Evolutionary conservation across 2,329 filamentous ascomycete species (phyloP).

Genomic region (Cryphonectria radicalis): DNA sequence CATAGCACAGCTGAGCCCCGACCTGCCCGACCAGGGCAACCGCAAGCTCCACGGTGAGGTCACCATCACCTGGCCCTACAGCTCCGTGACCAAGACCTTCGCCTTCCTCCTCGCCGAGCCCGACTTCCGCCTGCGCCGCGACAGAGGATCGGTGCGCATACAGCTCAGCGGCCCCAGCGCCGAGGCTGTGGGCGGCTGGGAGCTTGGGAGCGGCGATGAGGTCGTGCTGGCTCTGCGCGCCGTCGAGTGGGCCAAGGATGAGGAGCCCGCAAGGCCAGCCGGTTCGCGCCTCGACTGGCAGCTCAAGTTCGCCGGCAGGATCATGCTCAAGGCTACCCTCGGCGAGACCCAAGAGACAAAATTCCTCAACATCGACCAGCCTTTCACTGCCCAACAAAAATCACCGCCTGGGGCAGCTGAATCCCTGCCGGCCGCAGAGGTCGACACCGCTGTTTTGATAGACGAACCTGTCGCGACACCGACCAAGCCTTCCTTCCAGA

Average conservation of each 20-base stretch:
- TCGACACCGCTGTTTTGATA: constrained; percentile 31
- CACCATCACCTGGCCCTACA: constrained; percentile 91
- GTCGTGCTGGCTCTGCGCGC: constrained; percentile 72
- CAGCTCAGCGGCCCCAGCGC: constrained; percentile 74
- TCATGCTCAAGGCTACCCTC: constrained; percentile 54
- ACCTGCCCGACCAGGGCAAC: constrained; percentile 45
- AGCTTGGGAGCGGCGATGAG: constrained; percentile 78
- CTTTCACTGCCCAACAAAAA: constrained; percentile 33
- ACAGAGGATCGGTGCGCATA: constrained; percentile 79
- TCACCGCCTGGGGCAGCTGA: constrained; percentile 11
- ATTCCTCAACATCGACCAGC: constrained; percentile 57
- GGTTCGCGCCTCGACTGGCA: constrained; percentile 62
- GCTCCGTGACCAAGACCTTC: constrained; percentile 72
- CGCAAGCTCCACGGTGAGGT: constrained; percentile 70
- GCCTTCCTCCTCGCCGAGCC: constrained; percentile 83
- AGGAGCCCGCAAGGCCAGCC: constrained; percentile 50
- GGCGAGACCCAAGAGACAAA: constrained; percentile 53
- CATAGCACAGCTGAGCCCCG: constrained; percentile 60
- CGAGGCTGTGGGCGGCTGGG: constrained; percentile 66
- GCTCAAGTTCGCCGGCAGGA: constrained; percentile 55
- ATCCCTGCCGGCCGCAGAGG: constrained; percentile 18
- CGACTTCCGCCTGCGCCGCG: constrained; percentile 78
- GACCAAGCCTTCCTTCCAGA: constrained; percentile 29
- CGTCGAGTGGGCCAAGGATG: constrained; percentile 65
- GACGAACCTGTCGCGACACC: constrained; percentile 11